These are phyloP conservation scores for Spizellomyces sp. DNA, from an alignment of 192 early-diverging fungal species.

Conservation along the genomic window DNA sequence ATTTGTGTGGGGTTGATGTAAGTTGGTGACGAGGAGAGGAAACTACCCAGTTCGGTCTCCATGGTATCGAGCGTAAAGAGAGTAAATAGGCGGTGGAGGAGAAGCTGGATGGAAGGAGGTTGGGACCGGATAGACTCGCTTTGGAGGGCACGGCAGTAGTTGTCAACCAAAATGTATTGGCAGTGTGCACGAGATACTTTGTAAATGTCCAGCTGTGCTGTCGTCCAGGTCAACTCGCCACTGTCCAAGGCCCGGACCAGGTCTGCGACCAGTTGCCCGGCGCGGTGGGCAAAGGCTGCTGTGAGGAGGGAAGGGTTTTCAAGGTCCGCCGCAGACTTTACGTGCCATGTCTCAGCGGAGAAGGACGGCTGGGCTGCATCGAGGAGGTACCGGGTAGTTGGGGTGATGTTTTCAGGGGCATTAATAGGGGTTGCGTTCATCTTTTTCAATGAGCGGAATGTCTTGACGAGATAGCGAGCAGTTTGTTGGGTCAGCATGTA, in stretches of 20 bases:
- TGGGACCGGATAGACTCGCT: conserved; percentile 37
- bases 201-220: conserved; percentile 73
- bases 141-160: conserved; percentile 69
- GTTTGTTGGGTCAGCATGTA: conserved; percentile 84
- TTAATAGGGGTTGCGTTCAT: conserved; percentile 36
- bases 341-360: conserved; percentile 14
- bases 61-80: conserved; percentile 18
- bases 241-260: conserved; percentile 67
- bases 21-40: conserved; percentile 1
- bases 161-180: conserved; percentile 72
- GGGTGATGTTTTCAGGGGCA: conserved; percentile 53
- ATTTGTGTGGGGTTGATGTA: conserved; percentile 14
- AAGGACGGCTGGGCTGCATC: conserved; percentile 28
- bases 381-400: conserved; percentile 61
- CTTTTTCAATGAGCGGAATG: conserved; percentile 55
- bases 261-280: conserved; percentile 63
- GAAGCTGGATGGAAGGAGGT: neutral
- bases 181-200: conserved; percentile 76
- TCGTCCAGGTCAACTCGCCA: conserved; percentile 68
- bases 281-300: conserved; percentile 75
- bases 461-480: conserved; percentile 74
- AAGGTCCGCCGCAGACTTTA: conserved; percentile 43
- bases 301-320: conserved; percentile 64
- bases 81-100: conserved; percentile 8
- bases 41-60: conserved; percentile 12